Base-by-base conservation (phyloP, 139 green algal species). In the Deuterostichococcus epilithicus region DNA sequence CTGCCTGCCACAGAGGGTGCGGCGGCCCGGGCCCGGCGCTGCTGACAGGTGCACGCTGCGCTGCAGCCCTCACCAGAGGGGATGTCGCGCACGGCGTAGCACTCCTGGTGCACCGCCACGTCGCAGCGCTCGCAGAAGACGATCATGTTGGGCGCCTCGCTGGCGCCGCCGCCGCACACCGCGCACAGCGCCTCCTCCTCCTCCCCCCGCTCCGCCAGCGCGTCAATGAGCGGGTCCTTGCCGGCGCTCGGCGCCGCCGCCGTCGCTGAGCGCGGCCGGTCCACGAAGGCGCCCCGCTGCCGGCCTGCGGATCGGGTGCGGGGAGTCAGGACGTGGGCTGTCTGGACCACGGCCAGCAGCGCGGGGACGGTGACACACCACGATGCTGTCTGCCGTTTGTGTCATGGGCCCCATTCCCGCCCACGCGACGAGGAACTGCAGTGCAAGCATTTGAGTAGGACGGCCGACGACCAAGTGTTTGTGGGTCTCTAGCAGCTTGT, bases 81-180 rank as follows among this genome's bases (percentile, higher is more conserved):
- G 33, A 94, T 86, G 71, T 83, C 77, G 25, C 39, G n/a, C 10
- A 97, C 76, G 35, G 85, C 86, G 82, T 96, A 96, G 86, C 92
- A 97, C 23, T 70, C 47, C 86, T 97, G 94, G 86, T 98, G 94
- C 77, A 98, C 94, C 0, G 89, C 87, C 38, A 98, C 71, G 74
- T 97, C 92, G 79, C 94, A 98, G 65, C 91, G 90, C 82, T 97
- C 93, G 79, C 94, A 98, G 73, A 95, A 96, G 36, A 98, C 79
- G 44, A 97, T 98, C 60, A 91, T 65, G 75, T 97, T 97, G 72
- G 89, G 87, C 13, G 86, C 72, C 37, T 88, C 85, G 33, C 81
- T 92, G 30, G 84, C 38, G 39, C 93, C 93, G 32, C 92, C 88
- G n/a, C 84, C 88, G 80, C 94, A 98, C 36, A 98, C 87, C 0